Evolutionary conservation across 75 land plant genomes (phyloP).

Genomic region (Sequoiadendron giganteum): DNA sequence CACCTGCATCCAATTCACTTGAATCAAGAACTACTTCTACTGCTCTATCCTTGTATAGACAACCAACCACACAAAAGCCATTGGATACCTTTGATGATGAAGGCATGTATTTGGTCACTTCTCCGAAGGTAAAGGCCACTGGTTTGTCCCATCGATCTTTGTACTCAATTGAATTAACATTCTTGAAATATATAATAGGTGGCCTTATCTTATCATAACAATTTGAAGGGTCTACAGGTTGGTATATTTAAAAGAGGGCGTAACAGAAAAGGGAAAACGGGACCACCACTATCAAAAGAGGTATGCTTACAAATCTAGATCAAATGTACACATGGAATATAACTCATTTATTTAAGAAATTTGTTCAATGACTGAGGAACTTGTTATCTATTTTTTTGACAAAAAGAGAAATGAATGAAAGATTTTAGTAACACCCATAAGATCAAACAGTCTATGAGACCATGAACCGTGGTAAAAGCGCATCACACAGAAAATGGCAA

Average conservation of each 20-base stretch:
- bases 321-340: too few relatives aligned
- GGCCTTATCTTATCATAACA: neutral
- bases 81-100: neutral
- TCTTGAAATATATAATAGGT: neutral
- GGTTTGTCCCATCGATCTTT: neutral
- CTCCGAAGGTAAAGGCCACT: neutral
- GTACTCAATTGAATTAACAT: neutral
- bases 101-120: neutral
- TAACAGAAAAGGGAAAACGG: neutral
- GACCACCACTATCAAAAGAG: neutral
- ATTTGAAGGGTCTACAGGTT: neutral
- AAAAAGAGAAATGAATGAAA: too few relatives aligned
- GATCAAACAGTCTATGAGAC: too few relatives aligned
- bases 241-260: neutral
- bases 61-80: neutral
- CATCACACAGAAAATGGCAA: too few relatives aligned
- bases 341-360: too few relatives aligned
- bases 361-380: too few relatives aligned
- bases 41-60: neutral
- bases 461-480: too few relatives aligned
- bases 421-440: too few relatives aligned
- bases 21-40: neutral
- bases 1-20: neutral
- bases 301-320: neutral
- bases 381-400: too few relatives aligned